Percentiles rank a stretch among this genome's conserved stretches.
phyloP scores from a whole-genome alignment of 2,329 filamentous ascomycete genomes.

The Pseudogymnoascus sp. region DNA sequence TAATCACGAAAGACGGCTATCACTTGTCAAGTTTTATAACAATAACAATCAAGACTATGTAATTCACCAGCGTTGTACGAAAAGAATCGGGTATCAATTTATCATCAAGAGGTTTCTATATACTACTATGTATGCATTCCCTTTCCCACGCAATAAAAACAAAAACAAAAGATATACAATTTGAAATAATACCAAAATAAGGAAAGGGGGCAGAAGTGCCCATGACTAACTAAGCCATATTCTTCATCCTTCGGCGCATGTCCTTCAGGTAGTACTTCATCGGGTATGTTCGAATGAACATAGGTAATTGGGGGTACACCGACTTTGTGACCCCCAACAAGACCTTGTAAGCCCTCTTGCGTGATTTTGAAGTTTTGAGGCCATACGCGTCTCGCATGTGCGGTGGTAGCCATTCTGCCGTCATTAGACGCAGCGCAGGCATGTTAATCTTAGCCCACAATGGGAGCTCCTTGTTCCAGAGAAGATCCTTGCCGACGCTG shows the following conservation, averaged over 20 bases:
- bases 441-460: constrained; percentile 17
- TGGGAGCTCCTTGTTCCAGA: constrained; percentile 22
- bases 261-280: constrained; percentile 21
- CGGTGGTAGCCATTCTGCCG: constrained; percentile 19
- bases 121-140: neutral
- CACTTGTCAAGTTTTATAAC: neutral
- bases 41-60: neutral
- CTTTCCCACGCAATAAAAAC: neutral
- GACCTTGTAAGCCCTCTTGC: neutral
- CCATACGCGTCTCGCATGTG: constrained; percentile 23
- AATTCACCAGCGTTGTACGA: neutral
- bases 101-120: neutral
- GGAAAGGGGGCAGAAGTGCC: neutral
- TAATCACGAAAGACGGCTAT: no score
- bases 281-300: constrained; percentile 23
- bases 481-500: constrained; percentile 20
- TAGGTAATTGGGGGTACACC: constrained; percentile 26
- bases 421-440: constrained; percentile 19
- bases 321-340: constrained; percentile 20
- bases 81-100: neutral
- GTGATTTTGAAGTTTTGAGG: constrained; percentile 10
- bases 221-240: neutral
- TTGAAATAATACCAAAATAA: neutral
- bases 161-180: neutral
- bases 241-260: constrained; percentile 15